phyloP scores from a whole-genome alignment of 345 rosid genomes.

The Brassica carinata region DNA sequence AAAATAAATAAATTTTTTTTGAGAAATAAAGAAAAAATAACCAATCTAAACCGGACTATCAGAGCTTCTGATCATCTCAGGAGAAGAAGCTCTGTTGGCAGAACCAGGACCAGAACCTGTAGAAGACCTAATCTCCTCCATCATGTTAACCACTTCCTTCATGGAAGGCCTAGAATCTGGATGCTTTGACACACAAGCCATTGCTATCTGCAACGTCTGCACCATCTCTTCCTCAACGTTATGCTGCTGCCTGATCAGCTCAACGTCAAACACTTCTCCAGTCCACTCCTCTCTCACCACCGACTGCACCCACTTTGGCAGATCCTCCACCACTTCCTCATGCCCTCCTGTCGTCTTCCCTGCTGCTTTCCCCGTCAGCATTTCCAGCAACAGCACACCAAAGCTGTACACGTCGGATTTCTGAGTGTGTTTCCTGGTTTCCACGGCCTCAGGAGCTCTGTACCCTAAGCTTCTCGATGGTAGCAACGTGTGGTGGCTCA shows the following conservation, averaged over 20 bases:
- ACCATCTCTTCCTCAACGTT: conserved; percentile 89
- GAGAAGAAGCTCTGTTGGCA: conserved; percentile 59
- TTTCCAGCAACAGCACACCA: conserved; percentile 81
- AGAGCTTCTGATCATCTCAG: conserved; percentile 47
- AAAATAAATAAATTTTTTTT: conserved; percentile 31
- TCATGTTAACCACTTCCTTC: conserved; percentile 78
- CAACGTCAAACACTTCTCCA: conserved; percentile 83
- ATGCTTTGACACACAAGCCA: conserved; percentile 72
- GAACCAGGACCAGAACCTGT: conserved; percentile 45
- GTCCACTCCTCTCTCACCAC: conserved; percentile 95
- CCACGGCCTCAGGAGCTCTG: conserved; percentile 75
- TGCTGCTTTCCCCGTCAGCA: conserved; percentile 77
- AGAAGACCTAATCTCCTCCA: conserved; percentile 65
- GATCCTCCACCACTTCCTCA: conserved; percentile 74
- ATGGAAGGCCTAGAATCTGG: conserved; percentile 79
- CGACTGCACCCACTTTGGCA: conserved; percentile 90
- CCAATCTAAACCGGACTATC: conserved; percentile 40
- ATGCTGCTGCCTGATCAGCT: conserved; percentile 60
- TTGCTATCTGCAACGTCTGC: conserved; percentile 88
- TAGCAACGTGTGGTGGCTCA: conserved; percentile 53
- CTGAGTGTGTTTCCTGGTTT: conserved; percentile 57
- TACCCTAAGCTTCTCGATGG: conserved; percentile 72
- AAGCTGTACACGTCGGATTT: conserved; percentile 84
- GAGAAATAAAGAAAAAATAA: background rate
- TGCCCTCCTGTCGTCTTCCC: conserved; percentile 50